Evolutionary conservation across 2,329 filamentous ascomycete genomes (phyloP).

Genomic region (Fusarium multiceps): DNA sequence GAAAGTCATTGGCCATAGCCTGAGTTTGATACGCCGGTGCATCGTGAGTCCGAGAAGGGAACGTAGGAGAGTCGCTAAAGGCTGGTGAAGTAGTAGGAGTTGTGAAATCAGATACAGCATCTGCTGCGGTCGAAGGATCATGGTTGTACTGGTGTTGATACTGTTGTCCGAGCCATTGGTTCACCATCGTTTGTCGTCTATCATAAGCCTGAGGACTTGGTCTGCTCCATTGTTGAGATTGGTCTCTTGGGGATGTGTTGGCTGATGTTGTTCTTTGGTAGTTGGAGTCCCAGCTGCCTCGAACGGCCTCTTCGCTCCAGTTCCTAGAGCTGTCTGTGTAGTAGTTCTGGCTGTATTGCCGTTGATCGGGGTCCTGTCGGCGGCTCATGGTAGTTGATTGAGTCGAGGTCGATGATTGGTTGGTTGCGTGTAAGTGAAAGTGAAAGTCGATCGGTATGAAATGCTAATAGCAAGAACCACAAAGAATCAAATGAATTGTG

Average conservation of each 20-base stretch:
- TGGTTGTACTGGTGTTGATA: slow-evolving; percentile 35
- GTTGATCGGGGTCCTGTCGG: slow-evolving; percentile 27
- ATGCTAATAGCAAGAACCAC: background rate
- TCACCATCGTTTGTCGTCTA: slow-evolving; percentile 38
- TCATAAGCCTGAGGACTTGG: slow-evolving; percentile 32
- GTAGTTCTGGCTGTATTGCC: slow-evolving; percentile 14
- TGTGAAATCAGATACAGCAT: slow-evolving; percentile 40
- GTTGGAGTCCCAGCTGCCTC: slow-evolving; percentile 44
- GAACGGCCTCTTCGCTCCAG: slow-evolving; percentile 47
- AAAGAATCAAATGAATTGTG: background rate
- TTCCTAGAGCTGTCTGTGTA: slow-evolving; percentile 43
- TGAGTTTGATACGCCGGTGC: slow-evolving; percentile 25
- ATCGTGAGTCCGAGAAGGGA: slow-evolving; percentile 29
- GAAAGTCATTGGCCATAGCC: slow-evolving; percentile 20
- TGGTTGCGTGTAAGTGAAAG: slow-evolving; percentile 30
- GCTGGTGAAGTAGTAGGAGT: slow-evolving; percentile 44
- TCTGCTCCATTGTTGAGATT: slow-evolving; percentile 30
- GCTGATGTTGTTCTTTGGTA: slow-evolving; percentile 37
- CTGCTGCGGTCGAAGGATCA: slow-evolving; percentile 28
- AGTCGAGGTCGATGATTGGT: slow-evolving; percentile 18
- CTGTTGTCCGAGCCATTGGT: slow-evolving; percentile 44
- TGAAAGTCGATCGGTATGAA: background rate
- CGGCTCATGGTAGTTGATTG: slow-evolving; percentile 37
- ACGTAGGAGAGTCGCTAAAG: slow-evolving; percentile 45
- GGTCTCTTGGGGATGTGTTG: slow-evolving; percentile 37